Conservation (phyloP, 148 eudicot genomes). For the Gaultheria prostrata region DNA sequence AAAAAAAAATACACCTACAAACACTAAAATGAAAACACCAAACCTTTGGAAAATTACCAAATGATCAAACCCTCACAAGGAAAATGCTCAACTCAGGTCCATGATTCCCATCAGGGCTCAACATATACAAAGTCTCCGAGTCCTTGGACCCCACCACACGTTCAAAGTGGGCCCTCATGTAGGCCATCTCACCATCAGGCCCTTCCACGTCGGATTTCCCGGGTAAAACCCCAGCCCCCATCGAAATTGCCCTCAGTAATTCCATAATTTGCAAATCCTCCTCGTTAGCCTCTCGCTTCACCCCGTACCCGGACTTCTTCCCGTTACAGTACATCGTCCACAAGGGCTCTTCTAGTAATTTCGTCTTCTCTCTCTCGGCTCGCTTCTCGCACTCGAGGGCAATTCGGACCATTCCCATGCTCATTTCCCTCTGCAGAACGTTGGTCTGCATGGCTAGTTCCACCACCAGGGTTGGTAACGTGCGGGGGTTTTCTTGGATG, state of each 20-base stretch:
- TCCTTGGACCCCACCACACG: constrained; percentile 68
- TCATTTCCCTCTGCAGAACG: constrained; percentile 55
- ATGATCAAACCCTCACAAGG: constrained; percentile 61
- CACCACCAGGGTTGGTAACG: constrained; percentile 53
- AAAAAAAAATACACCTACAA: background rate
- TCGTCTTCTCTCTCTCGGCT: constrained; percentile 27
- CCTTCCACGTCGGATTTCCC: constrained; percentile 48
- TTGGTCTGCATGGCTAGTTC: constrained; percentile 68
- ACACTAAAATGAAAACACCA: background rate
- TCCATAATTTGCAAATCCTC: constrained; percentile 76
- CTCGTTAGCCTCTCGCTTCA: constrained; percentile 55
- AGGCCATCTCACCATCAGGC: constrained; percentile 60
- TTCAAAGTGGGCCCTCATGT: constrained; percentile 71
- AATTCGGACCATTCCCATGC: constrained; percentile 60
- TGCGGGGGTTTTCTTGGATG: constrained; percentile 54
- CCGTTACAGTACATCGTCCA: constrained; percentile 79
- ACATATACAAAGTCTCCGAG: constrained; percentile 75
- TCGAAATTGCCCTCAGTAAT: constrained; percentile 53
- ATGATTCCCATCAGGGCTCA: constrained; percentile 64
- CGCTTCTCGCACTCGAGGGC: constrained; percentile 76
- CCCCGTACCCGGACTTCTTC: constrained; percentile 60
- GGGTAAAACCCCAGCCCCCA: constrained; percentile 82
- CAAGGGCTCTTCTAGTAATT: constrained; percentile 55
- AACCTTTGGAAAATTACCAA: background rate
- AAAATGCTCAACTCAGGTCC: constrained; percentile 76